phyloP scores from a whole-genome alignment of 306 rosid genomes.

The Hylodesmum podocarpum region DNA sequence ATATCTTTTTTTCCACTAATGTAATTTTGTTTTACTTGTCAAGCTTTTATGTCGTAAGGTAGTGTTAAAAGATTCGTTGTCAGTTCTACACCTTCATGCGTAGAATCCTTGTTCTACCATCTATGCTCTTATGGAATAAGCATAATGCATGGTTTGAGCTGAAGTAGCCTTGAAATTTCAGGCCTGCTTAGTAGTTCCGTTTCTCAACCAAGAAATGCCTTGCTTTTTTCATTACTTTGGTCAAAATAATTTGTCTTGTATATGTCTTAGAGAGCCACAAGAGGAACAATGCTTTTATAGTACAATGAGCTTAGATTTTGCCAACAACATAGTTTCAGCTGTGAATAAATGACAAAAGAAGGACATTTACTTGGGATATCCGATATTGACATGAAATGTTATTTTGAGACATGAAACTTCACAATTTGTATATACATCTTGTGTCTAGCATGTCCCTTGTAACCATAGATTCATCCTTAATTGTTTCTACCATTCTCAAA shows the following conservation, averaged over 20 bases:
- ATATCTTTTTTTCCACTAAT: no score
- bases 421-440: neutral
- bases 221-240: neutral
- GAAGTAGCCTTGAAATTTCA: slow-evolving; percentile 2
- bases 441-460: neutral
- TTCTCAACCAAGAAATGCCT: slow-evolving; percentile 24
- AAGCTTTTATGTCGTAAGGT: neutral
- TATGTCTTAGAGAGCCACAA: neutral
- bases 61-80: neutral
- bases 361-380: slow-evolving; percentile 25
- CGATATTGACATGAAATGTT: slow-evolving; percentile 27
- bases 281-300: neutral
- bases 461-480: neutral
- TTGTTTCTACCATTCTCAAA: neutral
- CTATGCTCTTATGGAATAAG: neutral
- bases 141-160: neutral
- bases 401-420: neutral
- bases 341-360: neutral
- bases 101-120: neutral
- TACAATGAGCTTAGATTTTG: slow-evolving; percentile 23
- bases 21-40: neutral
- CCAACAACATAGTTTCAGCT: slow-evolving; percentile 15
- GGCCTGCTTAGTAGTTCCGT: slow-evolving; percentile 25
- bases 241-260: slow-evolving; percentile 1
- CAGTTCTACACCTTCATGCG: neutral